Evolutionary conservation across 768 basidiomycete genomes (phyloP), one percentile per base, ranked within the genome.

Genomic region (Cyclocybe aegerita): DNA sequence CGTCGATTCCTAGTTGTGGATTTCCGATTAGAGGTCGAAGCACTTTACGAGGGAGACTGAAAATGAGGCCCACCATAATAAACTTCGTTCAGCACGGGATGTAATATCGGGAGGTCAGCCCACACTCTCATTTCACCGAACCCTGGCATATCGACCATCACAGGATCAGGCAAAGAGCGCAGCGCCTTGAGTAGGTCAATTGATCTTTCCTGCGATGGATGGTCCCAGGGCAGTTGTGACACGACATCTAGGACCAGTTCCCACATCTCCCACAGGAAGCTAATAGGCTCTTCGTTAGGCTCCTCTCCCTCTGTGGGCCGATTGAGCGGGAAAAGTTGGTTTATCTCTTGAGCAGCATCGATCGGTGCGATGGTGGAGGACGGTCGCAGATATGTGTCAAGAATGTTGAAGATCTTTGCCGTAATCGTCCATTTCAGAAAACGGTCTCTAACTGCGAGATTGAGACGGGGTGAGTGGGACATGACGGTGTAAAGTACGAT

Each of bases 201-300:
- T 7, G 44, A 36, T 14, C 23, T 43, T n/a, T 43, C 42, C n/a
- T 50, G 49, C n/a, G 34, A 16, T n/a, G 49, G 35, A 15, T 50
- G 8, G 15, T 34, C 44, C 49, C 49, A 50, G 5, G 49, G 49
- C 29, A 50, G 37, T 43, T 50, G 49, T 17, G 37, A 34, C 44
- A 43, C 49, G 5, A 50, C 14, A 15, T 15, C 35, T 10, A 50
- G 14, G 34, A 50, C 33, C 29, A 50, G 23, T 15, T 38, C 41
- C 49, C 49, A 50, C 33, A 50, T n/a, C 43, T 43, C 43, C 14
- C 32, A 43, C 5, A 43, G 30, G 17, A 43, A 43, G 17, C 43
- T 43, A 12, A 34, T 34, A 14, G 43, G 43, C 31, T 43, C 43
- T 33, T 43, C 43, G n/a, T n/a, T n/a, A n/a, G n/a, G n/a, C n/a